Evolutionary conservation across 1,284 basidiomycete species (phyloP).

Genomic region (Cutaneotrichosporon daszewskae): DNA sequence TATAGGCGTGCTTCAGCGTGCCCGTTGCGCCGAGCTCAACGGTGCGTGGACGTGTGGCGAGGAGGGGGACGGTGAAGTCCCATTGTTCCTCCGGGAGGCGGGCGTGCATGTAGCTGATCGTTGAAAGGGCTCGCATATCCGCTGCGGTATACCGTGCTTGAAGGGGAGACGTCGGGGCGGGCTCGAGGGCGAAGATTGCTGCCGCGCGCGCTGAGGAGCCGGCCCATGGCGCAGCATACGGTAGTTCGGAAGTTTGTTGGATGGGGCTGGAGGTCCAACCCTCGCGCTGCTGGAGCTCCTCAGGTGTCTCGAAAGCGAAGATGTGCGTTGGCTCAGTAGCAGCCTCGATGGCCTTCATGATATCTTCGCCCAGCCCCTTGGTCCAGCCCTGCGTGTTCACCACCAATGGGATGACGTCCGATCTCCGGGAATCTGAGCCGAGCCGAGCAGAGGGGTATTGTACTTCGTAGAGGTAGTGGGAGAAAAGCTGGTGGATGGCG

Average conservation of each 20-base stretch:
- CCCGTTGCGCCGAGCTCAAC: conserved; percentile 52
- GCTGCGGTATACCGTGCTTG: conserved; percentile 59
- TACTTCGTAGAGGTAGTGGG: conserved; percentile 66
- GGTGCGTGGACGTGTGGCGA: conserved; percentile 62
- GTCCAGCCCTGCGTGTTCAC: conserved; percentile 97
- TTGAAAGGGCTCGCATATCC: conserved; percentile 65
- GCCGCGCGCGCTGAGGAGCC: background rate
- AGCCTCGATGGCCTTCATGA: conserved; percentile 64
- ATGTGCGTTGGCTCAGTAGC: conserved; percentile 61
- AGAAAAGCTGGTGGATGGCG: conserved; percentile 62
- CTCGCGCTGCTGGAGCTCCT: conserved; percentile 1
- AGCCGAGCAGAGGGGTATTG: conserved; percentile 50
- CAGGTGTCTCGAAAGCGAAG: conserved; percentile 54
- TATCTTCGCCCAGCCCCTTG: conserved; percentile 84
- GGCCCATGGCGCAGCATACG: background rate
- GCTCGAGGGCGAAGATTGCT: conserved; percentile 23
- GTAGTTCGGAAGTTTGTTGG: conserved; percentile 13
- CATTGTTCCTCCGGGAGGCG: conserved; percentile 52
- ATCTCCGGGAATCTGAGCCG: conserved; percentile 42
- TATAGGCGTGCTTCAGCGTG: conserved; percentile 59
- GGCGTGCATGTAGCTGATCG: conserved; percentile 75
- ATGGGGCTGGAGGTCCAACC: conserved; percentile 34
- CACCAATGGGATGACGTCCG: conserved; percentile 68
- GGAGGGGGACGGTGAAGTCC: conserved; percentile 65
- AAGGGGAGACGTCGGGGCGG: conserved; percentile 41